These are phyloP conservation scores for Lentinula boryana DNA, from an alignment of 768 basidiomycete genomes.

Conservation along the genomic window DNA sequence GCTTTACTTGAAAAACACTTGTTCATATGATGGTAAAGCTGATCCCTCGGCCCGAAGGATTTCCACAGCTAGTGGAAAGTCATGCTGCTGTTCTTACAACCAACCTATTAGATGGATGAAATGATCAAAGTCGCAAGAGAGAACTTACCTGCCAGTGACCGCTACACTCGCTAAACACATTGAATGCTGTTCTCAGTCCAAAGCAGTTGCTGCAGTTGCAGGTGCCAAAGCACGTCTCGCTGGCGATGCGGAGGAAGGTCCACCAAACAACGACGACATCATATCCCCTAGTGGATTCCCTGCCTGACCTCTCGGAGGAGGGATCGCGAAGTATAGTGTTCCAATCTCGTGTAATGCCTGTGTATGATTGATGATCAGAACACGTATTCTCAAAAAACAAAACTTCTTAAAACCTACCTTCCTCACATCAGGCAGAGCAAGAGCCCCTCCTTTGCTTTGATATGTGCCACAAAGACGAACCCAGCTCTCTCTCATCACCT, in stretches of 20 bases:
- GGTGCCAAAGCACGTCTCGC: conserved; percentile 43
- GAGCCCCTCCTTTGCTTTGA: conserved; percentile 59
- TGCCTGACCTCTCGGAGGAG: conserved; percentile 63
- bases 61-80: too few species aligned
- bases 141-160: neutral
- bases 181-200: conserved; percentile 28
- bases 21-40: too few species aligned
- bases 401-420: conserved; percentile 36
- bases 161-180: neutral
- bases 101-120: too few species aligned
- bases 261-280: conserved; percentile 85
- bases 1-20: too few species aligned
- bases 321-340: conserved; percentile 80
- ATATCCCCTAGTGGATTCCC: conserved; percentile 85
- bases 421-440: conserved; percentile 58
- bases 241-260: conserved; percentile 36
- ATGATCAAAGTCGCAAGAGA: too few species aligned
- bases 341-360: conserved; percentile 68
- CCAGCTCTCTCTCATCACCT: conserved; percentile 77
- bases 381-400: neutral
- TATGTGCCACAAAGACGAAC: conserved; percentile 80
- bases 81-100: too few species aligned
- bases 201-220: conserved; percentile 29
- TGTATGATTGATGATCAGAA: neutral
- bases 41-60: too few species aligned